Evolutionary conservation across 192 early-diverging fungal genomes (phyloP).

Genomic region (Mortierella alpina): DNA sequence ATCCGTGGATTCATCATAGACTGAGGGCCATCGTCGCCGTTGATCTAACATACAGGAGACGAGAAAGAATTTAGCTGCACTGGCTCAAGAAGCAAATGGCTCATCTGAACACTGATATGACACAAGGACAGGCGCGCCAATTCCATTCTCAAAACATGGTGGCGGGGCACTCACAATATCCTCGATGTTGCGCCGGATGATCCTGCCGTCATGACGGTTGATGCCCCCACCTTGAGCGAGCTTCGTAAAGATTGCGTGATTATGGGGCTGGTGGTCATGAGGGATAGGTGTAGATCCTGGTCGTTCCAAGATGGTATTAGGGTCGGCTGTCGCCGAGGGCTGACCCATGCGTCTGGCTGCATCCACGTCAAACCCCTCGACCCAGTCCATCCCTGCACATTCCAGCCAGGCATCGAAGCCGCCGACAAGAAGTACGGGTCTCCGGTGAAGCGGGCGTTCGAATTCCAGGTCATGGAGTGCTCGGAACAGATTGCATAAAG

Average conservation of each 20-base stretch:
- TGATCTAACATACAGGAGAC: constrained; percentile 11
- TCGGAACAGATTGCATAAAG: constrained; percentile 58
- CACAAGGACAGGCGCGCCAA: no score
- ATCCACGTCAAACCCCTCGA: constrained; percentile 53
- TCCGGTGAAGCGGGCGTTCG: constrained; percentile 57
- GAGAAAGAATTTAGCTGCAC: background rate
- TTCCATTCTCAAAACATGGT: no score
- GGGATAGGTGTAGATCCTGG: constrained; percentile 18
- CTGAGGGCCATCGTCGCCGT: constrained; percentile 34
- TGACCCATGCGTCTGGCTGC: constrained; percentile 54
- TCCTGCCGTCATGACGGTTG: constrained; percentile 33
- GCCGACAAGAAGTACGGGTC: constrained; percentile 79
- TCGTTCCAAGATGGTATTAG: background rate
- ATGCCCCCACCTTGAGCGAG: constrained; percentile 42
- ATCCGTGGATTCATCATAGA: constrained; percentile 39
- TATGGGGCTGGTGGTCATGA: constrained; percentile 21
- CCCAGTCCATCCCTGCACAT: constrained; percentile 60
- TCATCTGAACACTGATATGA: no score
- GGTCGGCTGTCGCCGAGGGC: background rate
- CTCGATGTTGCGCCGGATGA: constrained; percentile 29
- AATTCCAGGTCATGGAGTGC: constrained; percentile 75
- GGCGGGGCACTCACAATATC: constrained; percentile 17
- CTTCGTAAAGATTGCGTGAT: constrained; percentile 25
- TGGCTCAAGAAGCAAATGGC: no score
- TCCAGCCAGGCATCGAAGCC: constrained; percentile 84